Percentiles rank a stretch among this genome's conserved stretches.
phyloP scores from a whole-genome alignment of 805 yeast species.

The Yamadazyma insecticola region DNA sequence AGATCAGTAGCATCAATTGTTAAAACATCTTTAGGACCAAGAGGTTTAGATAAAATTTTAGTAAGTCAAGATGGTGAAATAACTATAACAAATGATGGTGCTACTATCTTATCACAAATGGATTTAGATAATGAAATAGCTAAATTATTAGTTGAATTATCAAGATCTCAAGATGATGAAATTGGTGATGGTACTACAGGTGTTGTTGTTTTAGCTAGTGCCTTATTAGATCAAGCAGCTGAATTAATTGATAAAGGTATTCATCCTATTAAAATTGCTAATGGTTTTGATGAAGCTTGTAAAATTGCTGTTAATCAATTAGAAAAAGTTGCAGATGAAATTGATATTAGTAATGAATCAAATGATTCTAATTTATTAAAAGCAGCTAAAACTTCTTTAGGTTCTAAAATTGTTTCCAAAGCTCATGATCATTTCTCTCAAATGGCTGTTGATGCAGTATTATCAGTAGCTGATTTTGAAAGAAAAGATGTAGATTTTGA shows the following conservation, averaged over 20 bases:
- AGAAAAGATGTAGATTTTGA: conserved; percentile 97
- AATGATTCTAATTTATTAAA: conserved; percentile 61
- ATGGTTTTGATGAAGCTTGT: conserved; percentile 97
- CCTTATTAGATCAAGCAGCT: conserved; percentile 87
- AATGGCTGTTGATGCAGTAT: conserved; percentile 96
- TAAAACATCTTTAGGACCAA: conserved; percentile 91
- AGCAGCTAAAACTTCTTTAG: conserved; percentile 93
- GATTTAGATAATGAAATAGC: conserved; percentile 95
- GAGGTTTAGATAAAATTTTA: conserved; percentile 96
- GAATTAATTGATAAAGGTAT: conserved; percentile 95
- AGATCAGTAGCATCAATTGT: conserved; percentile 90
- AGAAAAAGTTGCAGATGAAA: conserved; percentile 69
- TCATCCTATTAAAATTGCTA: conserved; percentile 94
- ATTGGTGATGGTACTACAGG: conserved; percentile 99
- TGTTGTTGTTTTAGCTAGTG: conserved; percentile 94
- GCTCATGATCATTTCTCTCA: conserved; percentile 89
- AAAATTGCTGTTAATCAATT: conserved; percentile 78
- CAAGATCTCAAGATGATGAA: conserved; percentile 95
- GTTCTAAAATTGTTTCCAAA: conserved; percentile 93
- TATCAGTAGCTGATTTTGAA: conserved; percentile 85
- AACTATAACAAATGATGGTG: conserved; percentile 98
- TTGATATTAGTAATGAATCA: conserved; percentile 46
- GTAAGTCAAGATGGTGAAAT: conserved; percentile 96
- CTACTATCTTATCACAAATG: conserved; percentile 94
- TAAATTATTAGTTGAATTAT: conserved; percentile 86